Evolutionary conservation across 495 filamentous ascomycete genomes (phyloP).

Genomic region (Amphirosellinia nigrospora): DNA sequence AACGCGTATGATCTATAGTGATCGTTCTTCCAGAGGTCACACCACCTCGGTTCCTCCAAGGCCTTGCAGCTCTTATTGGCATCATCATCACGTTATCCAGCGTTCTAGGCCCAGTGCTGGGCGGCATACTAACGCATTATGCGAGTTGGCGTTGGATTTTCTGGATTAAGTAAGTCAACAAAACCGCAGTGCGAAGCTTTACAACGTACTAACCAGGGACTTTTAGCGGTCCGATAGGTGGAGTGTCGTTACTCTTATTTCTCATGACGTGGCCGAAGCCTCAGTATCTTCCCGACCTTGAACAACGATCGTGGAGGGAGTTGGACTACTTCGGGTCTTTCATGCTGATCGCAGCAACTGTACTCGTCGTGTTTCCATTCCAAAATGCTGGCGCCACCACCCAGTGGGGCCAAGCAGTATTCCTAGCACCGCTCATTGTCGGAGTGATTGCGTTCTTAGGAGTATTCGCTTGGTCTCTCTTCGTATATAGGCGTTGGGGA

Average conservation of each 20-base stretch:
- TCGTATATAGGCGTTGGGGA: constrained; percentile 35
- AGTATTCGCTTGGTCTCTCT: constrained; percentile 52
- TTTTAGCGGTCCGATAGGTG: constrained; percentile 54
- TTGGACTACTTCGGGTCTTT: constrained; percentile 63
- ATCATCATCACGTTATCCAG: constrained; percentile 44
- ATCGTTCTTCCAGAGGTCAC: constrained; percentile 60
- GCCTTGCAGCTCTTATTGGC: constrained; percentile 45
- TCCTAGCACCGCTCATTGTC: constrained; percentile 52
- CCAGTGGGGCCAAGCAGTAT: constrained; percentile 47
- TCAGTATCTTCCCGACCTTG: constrained; percentile 39
- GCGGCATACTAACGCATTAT: constrained; percentile 46
- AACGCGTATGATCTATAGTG: constrained; percentile 30
- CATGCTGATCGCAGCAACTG: constrained; percentile 59
- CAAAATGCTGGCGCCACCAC: constrained; percentile 57
- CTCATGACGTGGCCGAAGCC: constrained; percentile 52
- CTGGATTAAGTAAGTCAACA: constrained; percentile 53
- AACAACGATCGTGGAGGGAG: constrained; percentile 49
- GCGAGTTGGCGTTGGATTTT: constrained; percentile 57
- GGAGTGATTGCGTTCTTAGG: constrained; percentile 49
- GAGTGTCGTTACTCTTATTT: constrained; percentile 53
- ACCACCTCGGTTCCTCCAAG: constrained; percentile 43
- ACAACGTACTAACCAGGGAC: constrained; percentile 2
- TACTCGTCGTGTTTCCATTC: constrained; percentile 65
- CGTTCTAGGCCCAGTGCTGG: constrained; percentile 54
- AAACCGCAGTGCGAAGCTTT: not conserved